Percentiles rank a stretch among this genome's conserved stretches.
These are phyloP conservation scores for Lagerstroemia speciosa DNA, from an alignment of 345 rosid genomes.

Conservation along the genomic window DNA sequence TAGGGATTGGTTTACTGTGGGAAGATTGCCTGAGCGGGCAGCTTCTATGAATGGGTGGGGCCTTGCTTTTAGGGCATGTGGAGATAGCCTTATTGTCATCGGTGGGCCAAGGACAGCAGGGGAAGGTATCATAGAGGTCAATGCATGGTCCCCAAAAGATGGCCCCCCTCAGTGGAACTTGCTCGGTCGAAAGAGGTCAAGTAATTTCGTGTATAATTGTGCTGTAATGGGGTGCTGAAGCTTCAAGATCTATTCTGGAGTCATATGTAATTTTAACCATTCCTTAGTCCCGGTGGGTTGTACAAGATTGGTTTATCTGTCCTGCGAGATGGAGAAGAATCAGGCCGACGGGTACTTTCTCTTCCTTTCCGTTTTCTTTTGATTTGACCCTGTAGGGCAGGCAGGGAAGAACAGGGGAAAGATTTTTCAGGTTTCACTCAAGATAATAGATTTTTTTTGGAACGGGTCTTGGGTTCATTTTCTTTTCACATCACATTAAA, in stretches of 20 bases:
- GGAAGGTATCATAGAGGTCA: constrained; percentile 75
- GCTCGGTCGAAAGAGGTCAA: constrained; percentile 66
- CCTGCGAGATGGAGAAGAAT: constrained; percentile 23
- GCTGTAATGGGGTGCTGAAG: constrained; percentile 76
- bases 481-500: constrained; percentile 6
- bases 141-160: constrained; percentile 73
- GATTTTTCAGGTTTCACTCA: constrained; percentile 43
- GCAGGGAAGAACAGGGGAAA: constrained; percentile 35
- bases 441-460: constrained; percentile 43
- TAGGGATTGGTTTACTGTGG: constrained; percentile 52
- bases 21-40: constrained; percentile 75
- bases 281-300: constrained; percentile 22
- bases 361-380: constrained; percentile 15
- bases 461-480: constrained; percentile 28
- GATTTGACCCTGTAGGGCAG: constrained; percentile 27
- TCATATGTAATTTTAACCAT: constrained; percentile 21
- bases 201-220: constrained; percentile 89
- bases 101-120: constrained; percentile 74
- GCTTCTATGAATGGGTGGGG: constrained; percentile 96
- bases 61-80: constrained; percentile 87
- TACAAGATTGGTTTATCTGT: constrained; percentile 35
- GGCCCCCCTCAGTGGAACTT: constrained; percentile 72
- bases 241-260: constrained; percentile 16
- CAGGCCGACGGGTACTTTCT: constrained; percentile 51
- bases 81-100: constrained; percentile 74